Evolutionary conservation across 2,329 filamentous ascomycete genomes (phyloP), one percentile per base, ranked within the genome.

Genomic region (Ceratocystis cubensis): DNA sequence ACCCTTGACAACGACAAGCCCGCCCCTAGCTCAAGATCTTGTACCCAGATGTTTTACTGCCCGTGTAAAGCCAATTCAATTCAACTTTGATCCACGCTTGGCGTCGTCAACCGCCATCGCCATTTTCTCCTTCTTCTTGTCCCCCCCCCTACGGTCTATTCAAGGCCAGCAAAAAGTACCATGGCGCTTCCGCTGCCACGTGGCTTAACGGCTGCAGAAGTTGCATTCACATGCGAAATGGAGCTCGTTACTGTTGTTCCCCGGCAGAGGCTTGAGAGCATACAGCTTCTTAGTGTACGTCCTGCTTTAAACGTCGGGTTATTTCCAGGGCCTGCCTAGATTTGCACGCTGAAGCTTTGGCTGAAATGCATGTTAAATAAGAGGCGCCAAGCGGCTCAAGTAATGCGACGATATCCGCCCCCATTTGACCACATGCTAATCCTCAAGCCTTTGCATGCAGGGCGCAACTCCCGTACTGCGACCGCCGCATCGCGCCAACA

Each of bases 171-270:
- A n/a, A 56, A 8, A 45, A 65, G 17, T 56, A 59, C 30, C 41
- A 82, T 83, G 81, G 81, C 81, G 41, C 74, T 81, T 63, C 79
- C 80, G 37, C 74, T 82, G 15, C 79, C 67, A 30, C 72, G 75
- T 64, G 81, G 78, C 75, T 82, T 96, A 57, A 88, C 89, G 71
- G 91, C 94, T 68, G 81, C 89, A 70, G 94, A 99, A 78, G 88
- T 95, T 59, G 89, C 91, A 63, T 99, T 97, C 73, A 80, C 97
- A 33, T 96, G 92, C 76, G 94, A 99, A 78, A 97, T 96, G 91
- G 93, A 97, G 78, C 84, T 91, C 72, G 88, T 99, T 66, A 96
- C 92, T 0, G 84, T 99, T 25, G 85, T 97, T 63, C 94, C 94
- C 45, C 89, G 94, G 65, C 92, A 97, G 75, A 84, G 89, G 70